Base-by-base conservation (phyloP, 2,329 filamentous ascomycete genomes). In the Penicillium sp. region DNA sequence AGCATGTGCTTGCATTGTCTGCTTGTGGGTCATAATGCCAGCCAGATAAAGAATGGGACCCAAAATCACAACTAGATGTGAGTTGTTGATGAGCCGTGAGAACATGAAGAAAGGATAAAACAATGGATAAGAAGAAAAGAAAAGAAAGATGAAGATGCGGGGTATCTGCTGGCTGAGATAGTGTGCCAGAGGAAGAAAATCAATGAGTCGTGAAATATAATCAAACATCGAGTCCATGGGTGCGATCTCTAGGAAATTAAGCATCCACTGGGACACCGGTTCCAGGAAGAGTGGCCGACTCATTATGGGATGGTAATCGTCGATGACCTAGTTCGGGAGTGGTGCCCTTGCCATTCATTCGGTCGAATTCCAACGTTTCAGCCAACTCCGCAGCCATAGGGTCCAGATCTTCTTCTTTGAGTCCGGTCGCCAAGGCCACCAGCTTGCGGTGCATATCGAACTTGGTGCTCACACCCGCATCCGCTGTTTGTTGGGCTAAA, bases 371-470 rank as follows among this genome's bases (percentile, higher is more conserved):
- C 42, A 80, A 65, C 17, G 75, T 77, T 58, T 78, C 76, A 7
- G 77, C 73, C 55, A 80, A 62, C 60, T 80, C 78, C 31, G 71
- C 75, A 8, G 77, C 74, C 77, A 80, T 79, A 3, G 72, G 75
- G 56, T 80, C 78, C 10, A 80, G 67, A 21, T 79, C 77, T 50
- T 79, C 77, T 61, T 80, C 78, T 57, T 76, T 77, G 21, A 80
- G 66, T 0, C 77, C 77, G 0, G 78, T 80, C 13, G 78, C 78
- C 47, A 80, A 71, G 49, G 77, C 72, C 17, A 80, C 78, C 6
- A 80, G 70, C 60, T 75, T 79, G 44, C 78, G 74, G 61, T 79
- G 77, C 60, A 79, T 77, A 52, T 78, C 77, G 21, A 79, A 73
- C 54, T 76, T 78, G 44, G 77, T 77, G 61, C 76, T 76, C 21